Evolutionary conservation across 1,139 yeast species (phyloP).

Genomic region (Sugiyamaella castrensis): DNA sequence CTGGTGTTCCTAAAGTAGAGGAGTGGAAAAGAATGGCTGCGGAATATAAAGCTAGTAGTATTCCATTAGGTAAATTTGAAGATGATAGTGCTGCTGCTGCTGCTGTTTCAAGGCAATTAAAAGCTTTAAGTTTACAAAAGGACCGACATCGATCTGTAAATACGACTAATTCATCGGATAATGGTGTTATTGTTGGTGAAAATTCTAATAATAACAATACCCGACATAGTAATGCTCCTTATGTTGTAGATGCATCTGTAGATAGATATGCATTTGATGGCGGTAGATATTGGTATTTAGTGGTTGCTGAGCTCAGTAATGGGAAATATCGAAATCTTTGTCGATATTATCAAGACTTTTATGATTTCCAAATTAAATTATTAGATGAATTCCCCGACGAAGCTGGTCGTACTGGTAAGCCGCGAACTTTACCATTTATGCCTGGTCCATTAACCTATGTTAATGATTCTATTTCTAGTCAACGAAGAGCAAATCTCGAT

Average conservation of each 20-base stretch:
- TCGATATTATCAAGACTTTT: slow-evolving; percentile 93
- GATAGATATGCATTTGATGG: slow-evolving; percentile 80
- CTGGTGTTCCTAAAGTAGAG: slow-evolving; percentile 83
- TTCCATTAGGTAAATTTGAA: slow-evolving; percentile 60
- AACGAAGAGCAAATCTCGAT: slow-evolving; percentile 81
- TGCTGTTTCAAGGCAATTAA: slow-evolving; percentile 7
- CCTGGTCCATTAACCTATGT: slow-evolving; percentile 96
- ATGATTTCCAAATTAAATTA: slow-evolving; percentile 83
- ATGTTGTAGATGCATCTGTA: slow-evolving; percentile 60
- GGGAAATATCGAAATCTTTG: slow-evolving; percentile 72
- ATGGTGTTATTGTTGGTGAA: neutral
- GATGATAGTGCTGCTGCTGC: slow-evolving; percentile 24
- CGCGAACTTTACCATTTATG: slow-evolving; percentile 83
- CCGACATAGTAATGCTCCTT: slow-evolving; percentile 11
- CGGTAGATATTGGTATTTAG: slow-evolving; percentile 86
- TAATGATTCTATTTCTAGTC: slow-evolving; percentile 81
- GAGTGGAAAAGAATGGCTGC: slow-evolving; percentile 94
- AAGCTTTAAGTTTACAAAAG: slow-evolving; percentile 3
- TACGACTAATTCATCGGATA: slow-evolving; percentile 5
- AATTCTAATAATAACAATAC: neutral
- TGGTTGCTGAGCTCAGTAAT: slow-evolving; percentile 65
- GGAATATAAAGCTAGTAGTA: slow-evolving; percentile 86
- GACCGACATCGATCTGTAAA: slow-evolving; percentile 15
- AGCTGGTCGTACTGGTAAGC: slow-evolving; percentile 81
- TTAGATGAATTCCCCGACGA: slow-evolving; percentile 86